These are phyloP conservation scores for Geosmithia flava DNA, from an alignment of 2,329 filamentous ascomycete species.

Conservation along the genomic window DNA sequence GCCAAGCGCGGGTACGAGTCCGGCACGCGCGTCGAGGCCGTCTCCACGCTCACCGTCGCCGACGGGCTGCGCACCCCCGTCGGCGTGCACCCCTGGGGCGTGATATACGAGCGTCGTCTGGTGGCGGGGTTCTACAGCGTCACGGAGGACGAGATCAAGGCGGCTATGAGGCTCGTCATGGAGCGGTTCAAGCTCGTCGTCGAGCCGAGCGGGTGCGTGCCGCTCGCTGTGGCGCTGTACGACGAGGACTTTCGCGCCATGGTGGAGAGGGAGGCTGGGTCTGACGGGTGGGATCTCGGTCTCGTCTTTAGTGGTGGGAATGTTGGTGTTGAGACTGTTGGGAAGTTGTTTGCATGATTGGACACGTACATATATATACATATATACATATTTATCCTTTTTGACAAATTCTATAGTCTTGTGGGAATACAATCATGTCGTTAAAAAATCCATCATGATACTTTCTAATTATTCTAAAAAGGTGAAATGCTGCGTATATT, in stretches of 20 bases:
- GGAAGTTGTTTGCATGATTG: conserved; percentile 29
- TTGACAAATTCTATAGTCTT: too few relatives aligned
- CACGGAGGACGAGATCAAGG: conserved; percentile 68
- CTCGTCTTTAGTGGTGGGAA: conserved; percentile 51
- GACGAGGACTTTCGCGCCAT: conserved; percentile 69
- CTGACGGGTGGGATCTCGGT: conserved; percentile 60
- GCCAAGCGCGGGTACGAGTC: conserved; percentile 55
- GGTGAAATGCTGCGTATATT: too few relatives aligned
- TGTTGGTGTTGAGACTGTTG: conserved; percentile 40
- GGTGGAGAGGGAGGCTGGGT: conserved; percentile 59
- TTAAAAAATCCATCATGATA: too few relatives aligned
- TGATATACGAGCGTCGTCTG: conserved; percentile 62
- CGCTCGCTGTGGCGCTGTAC: conserved; percentile 68
- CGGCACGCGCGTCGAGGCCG: conserved; percentile 51
- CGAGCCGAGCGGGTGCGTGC: conserved; percentile 80
- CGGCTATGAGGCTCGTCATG: conserved; percentile 63
- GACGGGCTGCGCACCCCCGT: conserved; percentile 82
- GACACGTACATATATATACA: neutral
- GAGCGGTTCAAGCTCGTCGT: conserved; percentile 87
- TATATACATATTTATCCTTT: neutral
- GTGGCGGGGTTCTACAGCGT: conserved; percentile 62
- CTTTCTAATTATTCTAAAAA: neutral
- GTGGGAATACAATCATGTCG: too few relatives aligned
- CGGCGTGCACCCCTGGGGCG: conserved; percentile 60
- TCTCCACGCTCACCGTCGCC: conserved; percentile 71